These are phyloP conservation scores for Mallotus nudiflorus DNA, from an alignment of 345 rosid genomes.

Conservation along the genomic window DNA sequence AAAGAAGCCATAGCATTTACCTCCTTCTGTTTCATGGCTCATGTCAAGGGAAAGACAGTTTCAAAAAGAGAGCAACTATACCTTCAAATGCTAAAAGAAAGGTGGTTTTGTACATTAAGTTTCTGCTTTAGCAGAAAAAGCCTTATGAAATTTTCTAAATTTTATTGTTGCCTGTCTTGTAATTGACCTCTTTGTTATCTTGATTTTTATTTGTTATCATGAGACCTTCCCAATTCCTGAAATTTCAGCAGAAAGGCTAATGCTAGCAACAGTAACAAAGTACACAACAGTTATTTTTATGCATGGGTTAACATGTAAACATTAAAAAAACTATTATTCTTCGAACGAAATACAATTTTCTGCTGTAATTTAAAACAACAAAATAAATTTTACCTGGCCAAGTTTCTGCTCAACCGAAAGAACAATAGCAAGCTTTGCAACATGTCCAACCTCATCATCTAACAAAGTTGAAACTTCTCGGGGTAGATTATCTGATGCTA, in stretches of 20 bases:
- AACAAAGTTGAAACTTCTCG: conserved; percentile 42
- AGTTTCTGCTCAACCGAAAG: conserved; percentile 49
- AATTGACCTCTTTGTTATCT: not conserved
- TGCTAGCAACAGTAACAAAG: not conserved
- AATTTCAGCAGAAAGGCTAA: not conserved
- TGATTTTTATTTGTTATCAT: not conserved
- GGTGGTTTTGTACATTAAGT: not conserved
- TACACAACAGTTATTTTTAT: not conserved
- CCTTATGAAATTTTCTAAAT: not conserved
- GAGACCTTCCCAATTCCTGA: conserved; percentile 2
- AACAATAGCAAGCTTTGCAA: conserved; percentile 62
- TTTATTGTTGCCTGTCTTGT: not conserved
- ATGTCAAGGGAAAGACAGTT: not conserved
- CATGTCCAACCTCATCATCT: conserved; percentile 45
- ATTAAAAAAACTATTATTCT: conserved; percentile 7
- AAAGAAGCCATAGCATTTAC: not conserved
- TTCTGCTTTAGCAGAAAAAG: not conserved
- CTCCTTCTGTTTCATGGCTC: not conserved
- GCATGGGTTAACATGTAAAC: not conserved
- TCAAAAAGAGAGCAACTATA: not conserved
- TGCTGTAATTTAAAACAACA: not conserved
- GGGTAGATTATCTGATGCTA: conserved; percentile 59
- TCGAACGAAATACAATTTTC: not conserved
- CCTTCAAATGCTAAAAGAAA: not conserved
- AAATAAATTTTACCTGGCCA: conserved; percentile 46